These are phyloP conservation scores for Collybia sp. DNA, from an alignment of 768 basidiomycete species.

Conservation along the genomic window DNA sequence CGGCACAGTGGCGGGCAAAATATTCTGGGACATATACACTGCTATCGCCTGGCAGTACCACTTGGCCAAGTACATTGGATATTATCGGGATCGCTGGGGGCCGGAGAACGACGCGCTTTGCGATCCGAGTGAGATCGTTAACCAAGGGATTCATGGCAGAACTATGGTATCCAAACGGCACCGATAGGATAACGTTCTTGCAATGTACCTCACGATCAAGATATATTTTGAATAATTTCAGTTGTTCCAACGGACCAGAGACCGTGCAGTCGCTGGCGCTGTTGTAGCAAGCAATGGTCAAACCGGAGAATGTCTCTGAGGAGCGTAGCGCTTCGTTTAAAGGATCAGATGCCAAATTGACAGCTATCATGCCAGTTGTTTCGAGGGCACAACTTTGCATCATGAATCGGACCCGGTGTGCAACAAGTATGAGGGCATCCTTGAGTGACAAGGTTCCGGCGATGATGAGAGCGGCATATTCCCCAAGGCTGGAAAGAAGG, in stretches of 20 bases:
- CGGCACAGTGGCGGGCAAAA: slow-evolving; percentile 52
- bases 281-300: slow-evolving; percentile 61
- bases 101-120: slow-evolving; percentile 28
- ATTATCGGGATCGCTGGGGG: slow-evolving; percentile 54
- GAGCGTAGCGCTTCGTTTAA: slow-evolving; percentile 30
- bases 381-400: slow-evolving; percentile 35
- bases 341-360: slow-evolving; percentile 31
- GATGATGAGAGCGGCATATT: slow-evolving; percentile 68
- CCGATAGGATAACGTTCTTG: slow-evolving; percentile 39
- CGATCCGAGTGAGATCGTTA: slow-evolving; percentile 39
- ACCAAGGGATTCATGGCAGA: slow-evolving; percentile 56
- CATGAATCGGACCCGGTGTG: slow-evolving; percentile 55
- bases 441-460: slow-evolving; percentile 53
- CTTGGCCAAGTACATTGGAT: slow-evolving; percentile 54
- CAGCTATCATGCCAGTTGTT: slow-evolving; percentile 58
- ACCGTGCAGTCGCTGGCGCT: slow-evolving; percentile 53
- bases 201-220: slow-evolving; percentile 30
- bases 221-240: slow-evolving; percentile 35
- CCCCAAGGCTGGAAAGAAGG: slow-evolving; percentile 52
- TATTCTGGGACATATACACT: slow-evolving; percentile 45
- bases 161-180: slow-evolving; percentile 66
- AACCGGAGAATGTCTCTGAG: slow-evolving; percentile 24
- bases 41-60: slow-evolving; percentile 49
- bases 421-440: slow-evolving; percentile 55
- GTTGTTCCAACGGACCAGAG: slow-evolving; percentile 44